Conservation (phyloP, 2,329 filamentous ascomycete species). For the Claviceps sp. region DNA sequence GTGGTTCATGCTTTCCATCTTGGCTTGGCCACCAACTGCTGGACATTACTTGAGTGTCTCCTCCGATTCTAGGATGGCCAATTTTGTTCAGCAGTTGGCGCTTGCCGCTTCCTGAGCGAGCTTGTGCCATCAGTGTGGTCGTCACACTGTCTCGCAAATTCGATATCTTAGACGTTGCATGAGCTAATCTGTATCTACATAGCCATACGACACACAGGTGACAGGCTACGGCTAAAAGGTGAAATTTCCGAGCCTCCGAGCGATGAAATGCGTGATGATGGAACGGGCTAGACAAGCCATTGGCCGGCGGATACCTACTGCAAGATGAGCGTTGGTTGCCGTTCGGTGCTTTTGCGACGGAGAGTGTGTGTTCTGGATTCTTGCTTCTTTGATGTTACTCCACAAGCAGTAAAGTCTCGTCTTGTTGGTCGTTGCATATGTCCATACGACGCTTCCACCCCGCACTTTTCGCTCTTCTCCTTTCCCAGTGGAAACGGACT, state of each 20-base stretch:
- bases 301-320: no score
- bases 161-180: neutral
- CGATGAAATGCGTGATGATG: neutral
- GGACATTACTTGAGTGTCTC: neutral
- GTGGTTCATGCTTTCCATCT: neutral
- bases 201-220: neutral
- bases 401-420: neutral
- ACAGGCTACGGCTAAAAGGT: neutral
- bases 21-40: neutral
- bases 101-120: slow-evolving; percentile 1
- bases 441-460: neutral
- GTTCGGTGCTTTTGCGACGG: neutral
- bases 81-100: neutral
- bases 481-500: neutral
- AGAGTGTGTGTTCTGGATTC: neutral
- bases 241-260: neutral
- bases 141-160: neutral
- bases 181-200: neutral
- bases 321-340: neutral
- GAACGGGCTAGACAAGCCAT: neutral
- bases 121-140: neutral
- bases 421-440: neutral
- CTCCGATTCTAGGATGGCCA: neutral
- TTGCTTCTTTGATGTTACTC: neutral
- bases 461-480: neutral